Conservation (phyloP, 495 filamentous ascomycete species). For the Pseudoneurospora amorphoporcata region DNA sequence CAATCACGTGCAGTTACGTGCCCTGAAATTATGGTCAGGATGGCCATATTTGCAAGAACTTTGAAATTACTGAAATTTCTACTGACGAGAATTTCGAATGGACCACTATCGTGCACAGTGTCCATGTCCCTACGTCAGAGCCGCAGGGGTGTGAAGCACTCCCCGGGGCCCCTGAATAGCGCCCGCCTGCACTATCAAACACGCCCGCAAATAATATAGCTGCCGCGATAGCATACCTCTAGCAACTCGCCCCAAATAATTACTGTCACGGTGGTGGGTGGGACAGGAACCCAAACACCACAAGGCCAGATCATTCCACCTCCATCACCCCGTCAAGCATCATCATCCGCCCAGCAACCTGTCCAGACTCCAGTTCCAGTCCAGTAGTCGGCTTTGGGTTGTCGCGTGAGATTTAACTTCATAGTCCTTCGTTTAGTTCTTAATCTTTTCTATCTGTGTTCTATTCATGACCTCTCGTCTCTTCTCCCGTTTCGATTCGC, state of each 20-base stretch:
- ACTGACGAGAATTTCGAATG: too few relatives aligned
- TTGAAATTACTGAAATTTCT: too few relatives aligned
- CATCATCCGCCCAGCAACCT: neutral
- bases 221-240: neutral
- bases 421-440: neutral
- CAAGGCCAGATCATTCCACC: neutral
- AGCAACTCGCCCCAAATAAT: neutral
- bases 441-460: neutral
- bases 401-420: neutral
- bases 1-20: too few relatives aligned
- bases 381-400: neutral
- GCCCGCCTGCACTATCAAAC: neutral
- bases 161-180: neutral
- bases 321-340: neutral
- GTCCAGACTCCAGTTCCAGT: neutral
- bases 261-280: neutral
- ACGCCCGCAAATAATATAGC: neutral
- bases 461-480: neutral
- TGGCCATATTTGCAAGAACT: too few relatives aligned
- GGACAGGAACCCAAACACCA: neutral
- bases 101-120: neutral
- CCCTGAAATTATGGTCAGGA: too few relatives aligned
- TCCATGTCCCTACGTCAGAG: neutral
- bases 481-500: neutral
- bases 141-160: neutral